These are phyloP conservation scores for Tremella mesenterica DNA, from an alignment of 768 basidiomycete species.

Conservation along the genomic window DNA sequence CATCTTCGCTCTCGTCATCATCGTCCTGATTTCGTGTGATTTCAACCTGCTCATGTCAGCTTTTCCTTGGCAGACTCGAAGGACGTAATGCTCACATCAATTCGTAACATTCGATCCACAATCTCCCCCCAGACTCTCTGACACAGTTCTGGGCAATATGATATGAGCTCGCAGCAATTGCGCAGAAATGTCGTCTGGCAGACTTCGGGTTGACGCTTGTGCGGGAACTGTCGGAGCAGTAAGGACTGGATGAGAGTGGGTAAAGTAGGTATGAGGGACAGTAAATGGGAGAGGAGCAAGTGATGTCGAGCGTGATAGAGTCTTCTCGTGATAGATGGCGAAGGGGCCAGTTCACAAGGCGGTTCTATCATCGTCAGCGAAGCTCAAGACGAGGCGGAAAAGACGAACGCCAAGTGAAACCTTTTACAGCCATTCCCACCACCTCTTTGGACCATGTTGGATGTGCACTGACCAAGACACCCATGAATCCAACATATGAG, in stretches of 20 bases:
- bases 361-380: conserved; percentile 4
- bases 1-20: conserved; percentile 35
- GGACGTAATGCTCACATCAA: conserved; percentile 61
- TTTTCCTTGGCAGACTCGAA: background rate
- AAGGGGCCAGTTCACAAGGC: conserved; percentile 1
- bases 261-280: conserved; percentile 83
- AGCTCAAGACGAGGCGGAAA: conserved; percentile 19
- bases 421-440: conserved; percentile 68
- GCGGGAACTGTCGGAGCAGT: conserved; percentile 76
- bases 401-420: conserved; percentile 71
- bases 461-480: conserved; percentile 80
- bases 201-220: conserved; percentile 75
- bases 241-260: conserved; percentile 78
- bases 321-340: conserved; percentile 60
- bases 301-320: conserved; percentile 80
- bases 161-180: conserved; percentile 70
- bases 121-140: conserved; percentile 78
- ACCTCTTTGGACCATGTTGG: conserved; percentile 85
- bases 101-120: conserved; percentile 87
- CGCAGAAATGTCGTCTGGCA: conserved; percentile 82
- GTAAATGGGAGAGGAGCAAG: conserved; percentile 71
- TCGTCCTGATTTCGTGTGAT: conserved; percentile 96
- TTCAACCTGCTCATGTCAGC: conserved; percentile 56
- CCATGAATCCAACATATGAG: conserved; percentile 78
- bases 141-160: conserved; percentile 75